A percentile compares a stretch with the other conserved stretches of the same genome.
These are phyloP conservation scores for Teunomyces atbi DNA, from an alignment of 805 yeast genomes.

Conservation along the genomic window DNA sequence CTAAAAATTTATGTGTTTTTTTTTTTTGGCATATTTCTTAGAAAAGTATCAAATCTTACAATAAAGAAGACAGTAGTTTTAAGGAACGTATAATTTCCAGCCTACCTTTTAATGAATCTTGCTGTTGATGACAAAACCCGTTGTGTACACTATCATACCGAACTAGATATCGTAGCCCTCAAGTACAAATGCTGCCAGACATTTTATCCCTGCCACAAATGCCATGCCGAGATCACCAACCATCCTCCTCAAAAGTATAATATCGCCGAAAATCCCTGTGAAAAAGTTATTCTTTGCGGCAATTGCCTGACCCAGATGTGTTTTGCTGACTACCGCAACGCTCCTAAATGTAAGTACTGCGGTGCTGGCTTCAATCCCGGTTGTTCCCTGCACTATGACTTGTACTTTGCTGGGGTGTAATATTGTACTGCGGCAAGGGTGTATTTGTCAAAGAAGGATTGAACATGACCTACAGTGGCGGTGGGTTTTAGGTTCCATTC, in stretches of 20 bases:
- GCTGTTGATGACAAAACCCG: slow-evolving; percentile 23
- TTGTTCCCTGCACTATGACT: slow-evolving; percentile 34
- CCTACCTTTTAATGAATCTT: neutral
- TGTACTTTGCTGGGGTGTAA: slow-evolving; percentile 29
- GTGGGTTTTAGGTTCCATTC: too few relatives aligned
- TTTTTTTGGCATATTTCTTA: too few relatives aligned
- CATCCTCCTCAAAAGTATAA: slow-evolving; percentile 3
- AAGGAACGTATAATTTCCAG: too few relatives aligned
- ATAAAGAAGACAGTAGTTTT: too few relatives aligned
- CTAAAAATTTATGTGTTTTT: too few relatives aligned
- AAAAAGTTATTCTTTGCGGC: slow-evolving; percentile 36
- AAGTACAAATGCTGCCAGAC: slow-evolving; percentile 37
- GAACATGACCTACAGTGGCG: too few relatives aligned
- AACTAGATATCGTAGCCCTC: slow-evolving; percentile 38
- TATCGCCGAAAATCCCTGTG: slow-evolving; percentile 1
- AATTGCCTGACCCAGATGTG: slow-evolving; percentile 28
- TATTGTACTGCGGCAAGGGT: neutral
- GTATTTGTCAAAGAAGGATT: too few relatives aligned
- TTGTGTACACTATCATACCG: slow-evolving; percentile 36
- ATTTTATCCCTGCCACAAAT: slow-evolving; percentile 40
- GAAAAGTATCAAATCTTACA: neutral
- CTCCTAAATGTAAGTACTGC: slow-evolving; percentile 25
- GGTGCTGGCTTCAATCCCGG: slow-evolving; percentile 32
- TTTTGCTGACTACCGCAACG: slow-evolving; percentile 24
- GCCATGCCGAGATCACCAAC: slow-evolving; percentile 25